Percentiles rank a stretch among this genome's conserved stretches.
Conservation (phyloP, 495 filamentous ascomycete species). For the Aspergillus nanangensis region DNA sequence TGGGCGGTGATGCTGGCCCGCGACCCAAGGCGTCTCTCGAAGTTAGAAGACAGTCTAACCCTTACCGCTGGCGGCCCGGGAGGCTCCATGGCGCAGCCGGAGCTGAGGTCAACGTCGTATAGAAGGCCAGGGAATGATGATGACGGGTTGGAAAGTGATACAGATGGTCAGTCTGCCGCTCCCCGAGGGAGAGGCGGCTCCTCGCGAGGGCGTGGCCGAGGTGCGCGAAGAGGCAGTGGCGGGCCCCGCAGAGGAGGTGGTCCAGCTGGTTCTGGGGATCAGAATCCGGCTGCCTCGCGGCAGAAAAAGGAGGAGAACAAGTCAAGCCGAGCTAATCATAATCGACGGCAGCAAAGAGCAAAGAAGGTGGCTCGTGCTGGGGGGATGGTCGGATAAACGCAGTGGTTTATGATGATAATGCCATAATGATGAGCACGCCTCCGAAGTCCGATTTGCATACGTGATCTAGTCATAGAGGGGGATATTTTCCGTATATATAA, state of each 20-base stretch:
- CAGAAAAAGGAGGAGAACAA: slow-evolving; percentile 77
- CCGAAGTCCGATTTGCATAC: too few species aligned
- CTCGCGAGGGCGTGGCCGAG: slow-evolving; percentile 37
- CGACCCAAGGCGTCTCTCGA: slow-evolving; percentile 59
- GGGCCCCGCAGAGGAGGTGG: slow-evolving; percentile 49
- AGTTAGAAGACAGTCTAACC: slow-evolving; percentile 63
- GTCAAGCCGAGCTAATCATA: slow-evolving; percentile 71
- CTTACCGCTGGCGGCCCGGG: slow-evolving; percentile 39
- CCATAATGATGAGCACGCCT: slow-evolving; percentile 2
- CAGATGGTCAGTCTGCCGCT: slow-evolving; percentile 25
- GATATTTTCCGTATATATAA: too few species aligned
- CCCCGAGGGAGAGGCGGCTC: slow-evolving; percentile 18
- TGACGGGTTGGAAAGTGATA: slow-evolving; percentile 31
- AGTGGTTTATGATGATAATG: background rate
- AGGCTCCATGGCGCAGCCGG: slow-evolving; percentile 44
- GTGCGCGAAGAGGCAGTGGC: slow-evolving; percentile 48
- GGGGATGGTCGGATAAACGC: slow-evolving; percentile 20
- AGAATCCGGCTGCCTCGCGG: slow-evolving; percentile 55
- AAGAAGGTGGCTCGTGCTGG: slow-evolving; percentile 71
- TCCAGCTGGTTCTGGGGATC: slow-evolving; percentile 54
- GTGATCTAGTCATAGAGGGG: too few species aligned
- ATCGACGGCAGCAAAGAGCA: slow-evolving; percentile 68
- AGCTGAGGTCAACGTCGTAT: slow-evolving; percentile 59
- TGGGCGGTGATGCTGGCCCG: slow-evolving; percentile 82
- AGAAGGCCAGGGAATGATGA: slow-evolving; percentile 29